Evolutionary conservation across 1,284 basidiomycete species (phyloP), one percentile per base, ranked within the genome.

Genomic region (Cryptococcus wingfieldii): DNA sequence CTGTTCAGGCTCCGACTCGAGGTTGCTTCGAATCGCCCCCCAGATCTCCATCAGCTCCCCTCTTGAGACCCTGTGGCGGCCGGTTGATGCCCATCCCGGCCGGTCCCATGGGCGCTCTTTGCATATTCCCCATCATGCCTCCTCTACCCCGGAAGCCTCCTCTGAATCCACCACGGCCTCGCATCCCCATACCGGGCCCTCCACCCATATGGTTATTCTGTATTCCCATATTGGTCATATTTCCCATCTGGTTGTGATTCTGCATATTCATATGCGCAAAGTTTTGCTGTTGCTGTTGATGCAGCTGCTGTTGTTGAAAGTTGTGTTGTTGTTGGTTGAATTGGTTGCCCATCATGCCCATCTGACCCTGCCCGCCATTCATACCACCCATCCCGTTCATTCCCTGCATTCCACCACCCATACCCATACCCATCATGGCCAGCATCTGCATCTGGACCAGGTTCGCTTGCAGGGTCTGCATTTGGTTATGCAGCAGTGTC

Each of bases 401-500:
- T 19, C 41, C 47, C 37, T 28, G 50, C 25, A 47, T 28, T 12
- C 43, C 48, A 52, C 51, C 55, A 8, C 54, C 57, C 58, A 61
- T 65, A 25, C 59, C 61, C 58, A 58, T 63, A 34, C 53, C 60
- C 59, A 64, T 64, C 14, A 64, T 62, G 2, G 66, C 67, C 49
- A 73, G 56, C 63, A 72, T 64, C 59, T 75, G 72, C 66, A 72
- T 69, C 54, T 72, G 69, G 47, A 71, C 51, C 23, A 75, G 59
- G 31, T 62, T 68, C n/a, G 69, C 59, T 52, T 71, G 66, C 14
- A 72, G 65, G 37, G 68, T 61, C 55, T 70, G 65, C 51, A 72
- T 56, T 49, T 69, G 69, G 6, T 55, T 53, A n/a, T 68, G 56
- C 12, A 70, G 41, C 5, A 57, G 53, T 55, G 55, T 41, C 38